Base-by-base conservation (phyloP, 2,329 filamentous ascomycete species). In the Sclerotiophoma versabilis region DNA sequence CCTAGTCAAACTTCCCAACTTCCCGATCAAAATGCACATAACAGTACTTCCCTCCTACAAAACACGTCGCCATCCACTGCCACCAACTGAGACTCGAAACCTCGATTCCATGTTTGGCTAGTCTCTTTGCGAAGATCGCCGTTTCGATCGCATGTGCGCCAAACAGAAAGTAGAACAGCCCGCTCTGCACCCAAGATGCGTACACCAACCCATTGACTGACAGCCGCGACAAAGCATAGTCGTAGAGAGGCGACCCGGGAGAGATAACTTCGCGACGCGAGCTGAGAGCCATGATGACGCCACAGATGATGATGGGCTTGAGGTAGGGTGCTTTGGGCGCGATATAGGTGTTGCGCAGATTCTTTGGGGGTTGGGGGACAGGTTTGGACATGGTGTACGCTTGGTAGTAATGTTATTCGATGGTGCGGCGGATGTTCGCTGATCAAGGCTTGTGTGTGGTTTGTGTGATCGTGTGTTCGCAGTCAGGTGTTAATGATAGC, bases 31-130 rank as follows among this genome's bases (percentile, higher is more conserved):
- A 65, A 51, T 67, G 62, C 37, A 61, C 49, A 14, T 60, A 65
- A 32, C 59, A 62, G 38, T 60, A 68, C 45, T 61, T 53, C 1
- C 67, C 64, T 0, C 65, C 64, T 2, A 68, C 48, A 39, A 64
- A 70, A 44, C 67, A 66, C 20, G 65, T 68, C 1, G 36, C 63
- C 20, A 69, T 57, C 65, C 66, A 68, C 45, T 68, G 62, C 37
- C 46, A 62, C 64, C 67, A 68, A 10, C 57, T 51, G 3, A 29
- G 17, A 27, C 64, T 65, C 11, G 44, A 11, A 1, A 60, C 37
- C n/a, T 54, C 43, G 1, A 70, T 54, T 0, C 67, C 62, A 32
- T 64, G 59, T 22, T 51, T 50, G 0, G 37, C 52, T 33, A 69
- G 27, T 17, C 57, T 48, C 39, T 52, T 58, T 5, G 58, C 55